Base-by-base conservation (phyloP, 2,329 filamentous ascomycete genomes). In the Peltaster fructicola region DNA sequence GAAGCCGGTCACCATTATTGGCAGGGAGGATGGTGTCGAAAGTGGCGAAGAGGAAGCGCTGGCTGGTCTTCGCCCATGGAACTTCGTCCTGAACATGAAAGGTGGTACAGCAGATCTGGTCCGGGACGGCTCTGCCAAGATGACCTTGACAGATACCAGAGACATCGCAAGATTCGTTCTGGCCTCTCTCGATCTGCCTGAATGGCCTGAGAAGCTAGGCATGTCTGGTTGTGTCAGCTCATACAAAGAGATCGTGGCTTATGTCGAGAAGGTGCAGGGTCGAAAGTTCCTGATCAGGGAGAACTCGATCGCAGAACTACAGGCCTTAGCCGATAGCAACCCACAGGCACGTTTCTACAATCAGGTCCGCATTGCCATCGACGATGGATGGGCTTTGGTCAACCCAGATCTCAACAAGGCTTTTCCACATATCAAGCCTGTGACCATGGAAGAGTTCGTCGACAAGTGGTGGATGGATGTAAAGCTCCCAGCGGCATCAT, bases 131-230 rank as follows among this genome's bases (percentile, higher is more conserved):
- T 45, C 57, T n/a, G 47, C 43, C 5, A 41, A 41, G 3, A 45
- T 59, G 6, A 40, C 49, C 3, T 57, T 63, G 38, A 66, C 61
- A 0, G 57, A 64, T 34, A 59, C 53, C 1, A 41, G 41, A 4
- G 63, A 68, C 35, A 43, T 68, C 19, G 61, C 53, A 3, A 49
- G 40, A 17, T 64, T 59, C 26, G 47, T 63, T 4, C 52, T 49
- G 6, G 49, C 47, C 4, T 29, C 48, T 3, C 34, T 66, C 8
- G 49, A 51, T n/a, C 31, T 56, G 12, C 36, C 50, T 3, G 46
- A 45, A 12, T 65, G 63, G 62, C 51, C 56, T 3, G 44, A 50
- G 15, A 37, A 44, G 8, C 37, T 47, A 4, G 56, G 56, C 44
- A 42, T 50, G 44, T 31, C 25, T 14, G 31, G 43, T 7, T 39